These are phyloP conservation scores for Starmerella etchellsii DNA, from an alignment of 805 yeast genomes.

Conservation along the genomic window DNA sequence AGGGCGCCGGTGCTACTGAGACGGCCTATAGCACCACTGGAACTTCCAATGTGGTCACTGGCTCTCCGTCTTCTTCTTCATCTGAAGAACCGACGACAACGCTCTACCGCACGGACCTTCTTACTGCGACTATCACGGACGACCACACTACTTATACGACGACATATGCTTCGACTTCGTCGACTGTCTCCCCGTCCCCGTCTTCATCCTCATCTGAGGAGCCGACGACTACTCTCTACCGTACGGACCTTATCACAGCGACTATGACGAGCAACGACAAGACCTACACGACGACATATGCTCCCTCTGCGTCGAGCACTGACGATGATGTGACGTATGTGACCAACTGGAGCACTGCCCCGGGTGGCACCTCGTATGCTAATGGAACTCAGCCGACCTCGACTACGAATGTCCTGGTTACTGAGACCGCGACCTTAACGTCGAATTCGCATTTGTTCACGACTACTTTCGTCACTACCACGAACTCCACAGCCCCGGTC, in stretches of 20 bases:
- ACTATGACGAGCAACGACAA: constrained; percentile 13
- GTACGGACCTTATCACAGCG: constrained; percentile 13
- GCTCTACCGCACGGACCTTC: constrained; percentile 10
- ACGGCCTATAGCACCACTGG: constrained; percentile 1
- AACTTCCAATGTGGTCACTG: constrained; percentile 1
- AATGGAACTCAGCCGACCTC: constrained; percentile 8
- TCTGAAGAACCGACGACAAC: constrained; percentile 11
- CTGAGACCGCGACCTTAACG: constrained; percentile 14
- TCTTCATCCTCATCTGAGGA: too few relatives aligned
- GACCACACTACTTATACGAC: constrained; percentile 12
- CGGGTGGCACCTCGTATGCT: constrained; percentile 11
- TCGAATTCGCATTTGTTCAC: constrained; percentile 14
- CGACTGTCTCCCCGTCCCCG: too few relatives aligned
- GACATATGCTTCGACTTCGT: constrained; percentile 4
- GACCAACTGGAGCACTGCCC: constrained; percentile 16
- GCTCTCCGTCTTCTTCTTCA: too few relatives aligned
- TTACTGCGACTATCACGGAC: neutral
- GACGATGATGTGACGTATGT: constrained; percentile 16
- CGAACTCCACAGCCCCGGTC: neutral
- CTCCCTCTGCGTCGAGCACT: constrained; percentile 3
- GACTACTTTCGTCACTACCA: constrained; percentile 12
- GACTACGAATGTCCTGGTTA: constrained; percentile 4
- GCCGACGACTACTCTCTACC: constrained; percentile 13
- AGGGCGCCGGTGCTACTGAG: neutral
- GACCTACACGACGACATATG: constrained; percentile 11